These are phyloP conservation scores for Arabis hirsuta DNA, from an alignment of 345 rosid species.

Conservation along the genomic window DNA sequence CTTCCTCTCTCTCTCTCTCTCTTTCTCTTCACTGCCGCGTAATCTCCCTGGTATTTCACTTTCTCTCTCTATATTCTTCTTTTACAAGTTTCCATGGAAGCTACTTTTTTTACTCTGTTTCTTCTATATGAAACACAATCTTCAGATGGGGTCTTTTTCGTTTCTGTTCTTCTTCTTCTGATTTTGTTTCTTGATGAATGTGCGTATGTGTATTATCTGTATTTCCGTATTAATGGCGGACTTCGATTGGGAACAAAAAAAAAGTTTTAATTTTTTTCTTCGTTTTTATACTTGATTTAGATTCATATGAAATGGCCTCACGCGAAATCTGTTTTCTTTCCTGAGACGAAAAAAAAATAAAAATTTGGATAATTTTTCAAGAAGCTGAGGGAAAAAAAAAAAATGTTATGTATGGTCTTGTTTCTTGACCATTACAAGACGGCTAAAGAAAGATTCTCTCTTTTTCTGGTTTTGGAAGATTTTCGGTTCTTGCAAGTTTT, in stretches of 20 bases:
- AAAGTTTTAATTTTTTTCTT: background rate
- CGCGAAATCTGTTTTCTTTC: no score
- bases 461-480: background rate
- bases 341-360: background rate
- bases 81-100: no score
- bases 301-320: conserved; percentile 6
- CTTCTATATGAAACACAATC: no score
- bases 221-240: background rate
- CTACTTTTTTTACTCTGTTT: conserved; percentile 33
- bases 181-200: background rate
- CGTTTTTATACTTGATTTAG: background rate
- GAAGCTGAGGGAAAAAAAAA: conserved; percentile 14
- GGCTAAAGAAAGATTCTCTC: background rate
- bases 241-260: background rate
- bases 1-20: conserved; percentile 7
- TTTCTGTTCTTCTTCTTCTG: no score
- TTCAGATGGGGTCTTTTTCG: no score
- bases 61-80: conserved; percentile 17
- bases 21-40: conserved; percentile 40
- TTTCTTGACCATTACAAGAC: background rate
- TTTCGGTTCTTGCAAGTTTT: conserved; percentile 6
- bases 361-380: conserved; percentile 17
- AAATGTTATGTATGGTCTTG: background rate
- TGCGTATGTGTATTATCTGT: background rate
- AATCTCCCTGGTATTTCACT: conserved; percentile 37